Evolutionary conservation across 345 rosid species (phyloP).

Genomic region (Eucalyptus regnans): DNA sequence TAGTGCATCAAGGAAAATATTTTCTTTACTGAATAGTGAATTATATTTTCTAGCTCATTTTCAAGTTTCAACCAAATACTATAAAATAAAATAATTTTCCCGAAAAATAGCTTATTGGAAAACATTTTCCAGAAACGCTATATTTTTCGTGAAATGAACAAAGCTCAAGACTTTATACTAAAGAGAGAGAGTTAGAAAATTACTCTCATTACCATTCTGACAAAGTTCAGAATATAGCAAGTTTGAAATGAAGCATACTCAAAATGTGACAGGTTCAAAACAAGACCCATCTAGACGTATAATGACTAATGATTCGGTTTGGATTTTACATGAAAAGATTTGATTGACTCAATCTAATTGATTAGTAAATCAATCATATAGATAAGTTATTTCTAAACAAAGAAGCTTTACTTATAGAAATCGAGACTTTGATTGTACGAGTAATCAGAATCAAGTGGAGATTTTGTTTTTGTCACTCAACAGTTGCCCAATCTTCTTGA

Average conservation of each 20-base stretch:
- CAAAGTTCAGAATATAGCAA: rapidly evolving
- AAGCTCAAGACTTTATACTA: rapidly evolving
- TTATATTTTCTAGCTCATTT: too few species aligned
- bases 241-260: too few species aligned
- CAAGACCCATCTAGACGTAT: too few species aligned
- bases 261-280: too few species aligned
- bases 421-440: rapidly evolving
- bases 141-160: rapidly evolving
- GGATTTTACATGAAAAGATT: too few species aligned
- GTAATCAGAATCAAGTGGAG: rapidly evolving
- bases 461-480: rapidly evolving
- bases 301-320: too few species aligned
- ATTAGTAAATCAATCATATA: too few species aligned
- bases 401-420: rapidly evolving
- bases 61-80: rapidly evolving
- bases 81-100: rapidly evolving
- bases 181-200: too few species aligned
- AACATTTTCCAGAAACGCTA: rapidly evolving
- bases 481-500: rapidly evolving
- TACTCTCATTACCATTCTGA: too few species aligned
- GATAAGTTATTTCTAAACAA: rapidly evolving
- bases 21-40: rapidly evolving
- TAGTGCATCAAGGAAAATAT: too few species aligned
- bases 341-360: too few species aligned
- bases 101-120: rapidly evolving